phyloP scores from a whole-genome alignment of 805 yeast genomes.

The Suhomyces sp. region DNA sequence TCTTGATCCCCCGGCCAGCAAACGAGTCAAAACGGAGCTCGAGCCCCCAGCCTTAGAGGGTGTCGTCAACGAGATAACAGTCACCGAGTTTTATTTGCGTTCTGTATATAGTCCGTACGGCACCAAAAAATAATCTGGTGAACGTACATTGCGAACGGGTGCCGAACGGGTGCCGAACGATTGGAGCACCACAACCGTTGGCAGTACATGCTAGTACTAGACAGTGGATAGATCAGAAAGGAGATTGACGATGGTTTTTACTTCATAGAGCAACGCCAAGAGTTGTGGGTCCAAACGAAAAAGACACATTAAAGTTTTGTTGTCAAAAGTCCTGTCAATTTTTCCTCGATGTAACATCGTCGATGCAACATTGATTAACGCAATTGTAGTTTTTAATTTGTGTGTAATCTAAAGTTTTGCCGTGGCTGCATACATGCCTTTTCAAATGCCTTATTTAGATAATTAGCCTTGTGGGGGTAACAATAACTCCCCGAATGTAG shows the following conservation, averaged over 20 bases:
- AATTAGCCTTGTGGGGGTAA: neutral
- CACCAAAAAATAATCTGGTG: conserved; percentile 1
- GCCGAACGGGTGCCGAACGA: neutral
- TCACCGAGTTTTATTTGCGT: neutral
- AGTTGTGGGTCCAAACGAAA: neutral
- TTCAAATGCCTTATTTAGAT: neutral
- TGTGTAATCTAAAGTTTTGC: neutral
- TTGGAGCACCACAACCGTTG: neutral
- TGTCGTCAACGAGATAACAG: neutral
- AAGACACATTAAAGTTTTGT: neutral
- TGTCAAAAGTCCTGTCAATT: neutral
- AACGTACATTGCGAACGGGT: neutral
- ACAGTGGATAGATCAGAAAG: neutral
- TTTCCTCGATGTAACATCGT: neutral
- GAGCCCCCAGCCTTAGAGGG: neutral
- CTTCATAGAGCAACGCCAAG: neutral
- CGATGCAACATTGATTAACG: neutral
- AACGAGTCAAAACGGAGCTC: neutral
- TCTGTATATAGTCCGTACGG: neutral
- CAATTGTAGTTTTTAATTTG: neutral
- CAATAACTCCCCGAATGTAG: neutral
- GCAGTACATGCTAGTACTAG: neutral
- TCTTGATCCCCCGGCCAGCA: neutral
- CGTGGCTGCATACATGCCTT: neutral
- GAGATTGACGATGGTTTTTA: neutral